Evolutionary conservation across 805 yeast genomes (phyloP).

Genomic region (Candida orba): DNA sequence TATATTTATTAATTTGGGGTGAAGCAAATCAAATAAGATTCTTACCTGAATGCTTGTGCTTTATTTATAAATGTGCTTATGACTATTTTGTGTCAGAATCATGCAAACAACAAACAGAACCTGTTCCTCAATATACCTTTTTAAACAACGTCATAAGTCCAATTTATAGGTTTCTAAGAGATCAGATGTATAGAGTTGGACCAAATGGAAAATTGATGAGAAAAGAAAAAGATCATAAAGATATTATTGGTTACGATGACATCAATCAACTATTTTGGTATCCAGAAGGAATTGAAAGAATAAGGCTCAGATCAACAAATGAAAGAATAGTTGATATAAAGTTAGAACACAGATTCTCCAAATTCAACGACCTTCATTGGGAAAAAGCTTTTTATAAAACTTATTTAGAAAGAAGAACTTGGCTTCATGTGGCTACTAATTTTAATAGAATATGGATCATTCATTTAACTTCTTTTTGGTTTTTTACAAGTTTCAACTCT

Average conservation of each 20-base stretch:
- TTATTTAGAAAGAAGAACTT: conserved; percentile 62
- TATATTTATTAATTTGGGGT: conserved; percentile 81
- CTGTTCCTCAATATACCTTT: conserved; percentile 33
- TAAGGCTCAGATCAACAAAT: conserved; percentile 36
- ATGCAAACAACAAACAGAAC: conserved; percentile 21
- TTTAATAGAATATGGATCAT: conserved; percentile 77
- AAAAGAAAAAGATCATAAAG: conserved; percentile 56
- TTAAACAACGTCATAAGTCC: conserved; percentile 70
- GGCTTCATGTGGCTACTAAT: conserved; percentile 70
- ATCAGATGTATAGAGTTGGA: conserved; percentile 46
- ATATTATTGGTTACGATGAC: conserved; percentile 82
- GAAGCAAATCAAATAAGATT: conserved; percentile 82
- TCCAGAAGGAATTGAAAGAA: conserved; percentile 56
- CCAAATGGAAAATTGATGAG: conserved; percentile 35
- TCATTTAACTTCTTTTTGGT: conserved; percentile 73
- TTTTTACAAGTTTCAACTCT: conserved; percentile 63
- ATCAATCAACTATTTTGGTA: conserved; percentile 87
- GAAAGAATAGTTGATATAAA: conserved; percentile 44
- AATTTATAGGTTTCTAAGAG: conserved; percentile 50
- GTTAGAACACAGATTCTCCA: conserved; percentile 44
- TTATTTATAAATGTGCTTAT: conserved; percentile 72
- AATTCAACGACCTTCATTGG: conserved; percentile 58
- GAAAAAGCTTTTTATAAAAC: conserved; percentile 62
- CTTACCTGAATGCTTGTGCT: conserved; percentile 84
- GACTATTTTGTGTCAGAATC: conserved; percentile 49